These are phyloP conservation scores for Chrysochromulina tobinii DNA, from an alignment of 78 protist genomes.

Conservation along the genomic window DNA sequence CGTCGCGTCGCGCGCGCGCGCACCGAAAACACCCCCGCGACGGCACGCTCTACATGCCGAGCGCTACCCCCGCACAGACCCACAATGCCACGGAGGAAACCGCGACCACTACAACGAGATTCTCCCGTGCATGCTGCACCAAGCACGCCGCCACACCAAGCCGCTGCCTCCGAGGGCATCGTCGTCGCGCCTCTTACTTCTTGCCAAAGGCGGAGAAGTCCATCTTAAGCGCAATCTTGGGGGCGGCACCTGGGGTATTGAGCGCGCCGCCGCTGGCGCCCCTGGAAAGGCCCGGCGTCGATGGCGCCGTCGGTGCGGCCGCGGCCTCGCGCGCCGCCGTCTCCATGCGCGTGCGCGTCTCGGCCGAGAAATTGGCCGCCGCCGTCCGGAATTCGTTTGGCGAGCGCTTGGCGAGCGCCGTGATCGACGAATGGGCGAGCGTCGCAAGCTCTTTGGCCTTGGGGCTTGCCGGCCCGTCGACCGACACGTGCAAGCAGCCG, in stretches of 20 bases:
- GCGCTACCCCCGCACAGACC: too few species aligned
- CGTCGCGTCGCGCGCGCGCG: too few species aligned
- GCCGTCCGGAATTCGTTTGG: background rate
- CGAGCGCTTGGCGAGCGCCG: background rate
- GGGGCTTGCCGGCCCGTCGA: background rate
- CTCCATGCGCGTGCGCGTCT: background rate
- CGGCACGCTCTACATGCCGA: too few species aligned
- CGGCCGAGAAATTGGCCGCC: background rate
- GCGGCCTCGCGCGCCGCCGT: background rate
- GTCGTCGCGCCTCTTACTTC: background rate
- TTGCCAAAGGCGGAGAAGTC: background rate
- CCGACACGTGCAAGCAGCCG: background rate
- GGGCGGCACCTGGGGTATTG: background rate
- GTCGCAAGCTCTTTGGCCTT: background rate
- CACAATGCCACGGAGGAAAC: too few species aligned
- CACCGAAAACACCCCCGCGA: too few species aligned
- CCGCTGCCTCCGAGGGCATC: too few species aligned
- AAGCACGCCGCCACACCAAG: too few species aligned
- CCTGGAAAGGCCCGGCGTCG: too few species aligned
- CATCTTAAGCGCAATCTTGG: slow-evolving; percentile 10
- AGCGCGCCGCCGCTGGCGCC: background rate
- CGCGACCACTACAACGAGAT: too few species aligned
- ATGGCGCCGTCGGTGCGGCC: background rate
- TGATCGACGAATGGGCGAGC: background rate
- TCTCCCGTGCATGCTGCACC: too few species aligned